Evolutionary conservation across 352 stramenopile species (phyloP).

Genomic region (Pythium utonaiense): DNA sequence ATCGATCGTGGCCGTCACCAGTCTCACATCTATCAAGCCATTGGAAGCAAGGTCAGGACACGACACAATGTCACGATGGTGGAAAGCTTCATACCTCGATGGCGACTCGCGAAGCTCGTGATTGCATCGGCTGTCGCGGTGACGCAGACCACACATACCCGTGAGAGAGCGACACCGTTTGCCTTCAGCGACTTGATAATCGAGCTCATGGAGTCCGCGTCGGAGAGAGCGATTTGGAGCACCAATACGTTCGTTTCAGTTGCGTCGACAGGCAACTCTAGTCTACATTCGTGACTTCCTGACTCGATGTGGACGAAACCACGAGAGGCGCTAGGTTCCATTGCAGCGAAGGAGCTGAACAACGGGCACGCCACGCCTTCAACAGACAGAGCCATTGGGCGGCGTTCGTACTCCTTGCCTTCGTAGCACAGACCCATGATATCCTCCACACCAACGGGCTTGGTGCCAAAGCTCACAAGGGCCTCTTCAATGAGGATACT

Average conservation of each 20-base stretch:
- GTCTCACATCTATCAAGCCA: slow-evolving; percentile 12
- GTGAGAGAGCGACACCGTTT: slow-evolving; percentile 2
- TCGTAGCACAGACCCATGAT: slow-evolving; percentile 12
- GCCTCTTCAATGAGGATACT: slow-evolving; percentile 23
- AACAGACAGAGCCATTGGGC: slow-evolving; percentile 4
- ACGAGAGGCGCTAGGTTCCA: slow-evolving; percentile 17
- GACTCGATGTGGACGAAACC: slow-evolving; percentile 5
- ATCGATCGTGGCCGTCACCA: slow-evolving; percentile 18
- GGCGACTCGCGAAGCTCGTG: slow-evolving; percentile 16
- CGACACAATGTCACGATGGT: too few species aligned
- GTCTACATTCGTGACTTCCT: background rate
- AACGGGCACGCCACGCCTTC: slow-evolving; percentile 4
- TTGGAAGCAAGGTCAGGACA: background rate
- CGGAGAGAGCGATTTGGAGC: slow-evolving; percentile 5
- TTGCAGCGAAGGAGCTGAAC: slow-evolving; percentile 10
- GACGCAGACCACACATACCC: slow-evolving; percentile 15
- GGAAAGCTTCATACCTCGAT: background rate
- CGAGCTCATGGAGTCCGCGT: background rate
- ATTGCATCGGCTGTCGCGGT: slow-evolving; percentile 7
- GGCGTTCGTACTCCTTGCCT: slow-evolving; percentile 17
- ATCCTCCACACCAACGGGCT: slow-evolving; percentile 13
- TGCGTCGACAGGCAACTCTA: slow-evolving; percentile 12
- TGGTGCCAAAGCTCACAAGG: slow-evolving; percentile 19
- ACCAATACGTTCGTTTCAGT: slow-evolving; percentile 13
- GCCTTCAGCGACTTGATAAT: slow-evolving; percentile 5